Conservation (phyloP, 768 basidiomycete genomes). For the Lentinula edodes region DNA sequence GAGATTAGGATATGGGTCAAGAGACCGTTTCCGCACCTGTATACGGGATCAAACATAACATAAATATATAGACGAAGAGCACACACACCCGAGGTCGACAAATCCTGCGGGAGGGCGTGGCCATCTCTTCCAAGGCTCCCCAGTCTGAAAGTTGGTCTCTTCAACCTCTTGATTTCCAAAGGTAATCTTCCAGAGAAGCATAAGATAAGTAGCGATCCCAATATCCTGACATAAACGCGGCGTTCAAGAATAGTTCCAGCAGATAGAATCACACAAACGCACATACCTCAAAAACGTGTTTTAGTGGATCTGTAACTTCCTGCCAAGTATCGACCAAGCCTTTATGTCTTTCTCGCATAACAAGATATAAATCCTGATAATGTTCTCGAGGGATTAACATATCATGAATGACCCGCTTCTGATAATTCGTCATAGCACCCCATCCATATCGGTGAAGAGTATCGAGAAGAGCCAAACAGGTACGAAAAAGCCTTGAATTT, state of each 20-base stretch:
- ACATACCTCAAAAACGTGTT: constrained; percentile 84
- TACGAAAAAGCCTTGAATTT: constrained; percentile 70
- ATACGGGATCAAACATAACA: not conserved
- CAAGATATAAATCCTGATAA: constrained; percentile 88
- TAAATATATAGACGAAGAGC: not conserved
- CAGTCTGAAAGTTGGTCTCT: not conserved
- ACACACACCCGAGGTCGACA: constrained; percentile 74
- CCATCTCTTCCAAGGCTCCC: constrained; percentile 64
- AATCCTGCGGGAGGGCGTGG: constrained; percentile 81
- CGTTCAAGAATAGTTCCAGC: not conserved
- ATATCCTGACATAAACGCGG: constrained; percentile 58
- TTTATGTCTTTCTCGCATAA: constrained; percentile 82
- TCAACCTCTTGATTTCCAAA: constrained; percentile 26
- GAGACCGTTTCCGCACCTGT: constrained; percentile 88
- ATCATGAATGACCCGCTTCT: constrained; percentile 85
- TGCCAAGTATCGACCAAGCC: constrained; percentile 70
- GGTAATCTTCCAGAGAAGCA: constrained; percentile 83
- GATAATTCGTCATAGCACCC: constrained; percentile 76
- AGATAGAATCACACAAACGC: not conserved
- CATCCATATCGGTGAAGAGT: constrained; percentile 85
- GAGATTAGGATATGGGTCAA: constrained; percentile 80
- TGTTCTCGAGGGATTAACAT: constrained; percentile 63
- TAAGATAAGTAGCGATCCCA: constrained; percentile 89
- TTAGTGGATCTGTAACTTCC: constrained; percentile 79
- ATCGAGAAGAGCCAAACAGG: constrained; percentile 74